Evolutionary conservation across 371 early-diverging fungal genomes (phyloP).

Genomic region (Circinella umbellata): DNA sequence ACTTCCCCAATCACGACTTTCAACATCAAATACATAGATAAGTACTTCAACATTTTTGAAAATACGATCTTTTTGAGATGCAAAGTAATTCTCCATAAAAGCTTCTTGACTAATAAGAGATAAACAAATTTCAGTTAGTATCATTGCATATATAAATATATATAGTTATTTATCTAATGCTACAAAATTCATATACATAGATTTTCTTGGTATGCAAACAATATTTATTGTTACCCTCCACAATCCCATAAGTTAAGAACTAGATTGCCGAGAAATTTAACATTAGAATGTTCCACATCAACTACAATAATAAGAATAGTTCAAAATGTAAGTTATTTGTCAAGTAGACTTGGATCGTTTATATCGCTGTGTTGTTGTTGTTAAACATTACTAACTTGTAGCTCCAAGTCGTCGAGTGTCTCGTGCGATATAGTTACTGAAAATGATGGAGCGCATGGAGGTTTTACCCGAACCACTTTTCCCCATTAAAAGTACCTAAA

Average conservation of each 20-base stretch:
- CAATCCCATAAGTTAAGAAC: constrained; percentile 97
- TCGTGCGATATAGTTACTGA: constrained; percentile 94
- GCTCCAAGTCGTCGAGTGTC: constrained; percentile 96
- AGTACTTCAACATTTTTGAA: constrained; percentile 98
- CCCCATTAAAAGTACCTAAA: constrained; percentile 94
- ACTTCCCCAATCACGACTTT: constrained; percentile 87
- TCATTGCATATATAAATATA: too few species aligned
- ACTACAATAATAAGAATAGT: constrained; percentile 52
- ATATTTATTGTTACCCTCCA: constrained; percentile 66
- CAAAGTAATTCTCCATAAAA: constrained; percentile 96
- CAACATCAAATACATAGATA: constrained; percentile 97
- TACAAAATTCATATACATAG: too few species aligned
- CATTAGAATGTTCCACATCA: constrained; percentile 96
- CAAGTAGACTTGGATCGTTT: too few species aligned
- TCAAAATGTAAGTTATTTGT: too few species aligned
- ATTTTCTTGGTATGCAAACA: too few species aligned
- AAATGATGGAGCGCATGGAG: constrained; percentile 97
- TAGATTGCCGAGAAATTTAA: constrained; percentile 92
- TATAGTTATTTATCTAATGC: too few species aligned
- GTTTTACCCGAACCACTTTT: constrained; percentile 98
- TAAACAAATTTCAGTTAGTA: too few species aligned
- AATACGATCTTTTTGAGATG: constrained; percentile 90
- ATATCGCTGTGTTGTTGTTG: neutral
- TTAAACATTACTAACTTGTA: constrained; percentile 71
- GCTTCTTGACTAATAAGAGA: constrained; percentile 77